Evolutionary conservation across 768 basidiomycete species (phyloP).

Genomic region (Lactarius evosmus): DNA sequence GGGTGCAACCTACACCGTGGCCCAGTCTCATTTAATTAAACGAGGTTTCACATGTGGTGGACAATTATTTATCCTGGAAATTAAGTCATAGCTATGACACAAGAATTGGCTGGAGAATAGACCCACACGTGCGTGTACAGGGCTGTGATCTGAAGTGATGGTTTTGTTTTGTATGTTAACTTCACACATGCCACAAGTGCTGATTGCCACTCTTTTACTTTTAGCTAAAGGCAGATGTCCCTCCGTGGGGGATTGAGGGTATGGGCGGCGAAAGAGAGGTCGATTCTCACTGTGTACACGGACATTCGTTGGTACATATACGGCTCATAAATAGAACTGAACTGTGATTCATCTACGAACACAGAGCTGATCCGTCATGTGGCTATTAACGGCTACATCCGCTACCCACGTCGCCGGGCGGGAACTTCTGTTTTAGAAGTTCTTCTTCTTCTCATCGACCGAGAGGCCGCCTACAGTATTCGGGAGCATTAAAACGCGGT

Average conservation of each 20-base stretch:
- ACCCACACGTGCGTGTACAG: no score
- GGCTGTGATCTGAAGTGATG: neutral
- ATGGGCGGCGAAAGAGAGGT: conserved; percentile 2
- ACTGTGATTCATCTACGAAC: conserved; percentile 11
- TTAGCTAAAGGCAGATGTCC: neutral
- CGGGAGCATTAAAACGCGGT: conserved; percentile 15
- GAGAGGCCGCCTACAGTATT: conserved; percentile 73
- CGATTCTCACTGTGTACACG: conserved; percentile 6
- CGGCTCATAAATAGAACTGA: conserved; percentile 15
- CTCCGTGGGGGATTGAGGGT: neutral
- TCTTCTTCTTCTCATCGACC: conserved; percentile 99
- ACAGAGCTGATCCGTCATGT: conserved; percentile 10
- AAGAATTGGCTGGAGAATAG: no score
- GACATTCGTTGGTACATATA: conserved; percentile 18
- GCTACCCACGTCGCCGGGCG: neutral
- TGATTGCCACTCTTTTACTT: neutral
- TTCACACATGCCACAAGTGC: neutral
- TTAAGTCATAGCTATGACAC: no score
- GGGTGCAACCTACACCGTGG: neutral
- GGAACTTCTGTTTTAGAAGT: conserved; percentile 45
- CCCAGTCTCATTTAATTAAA: neutral
- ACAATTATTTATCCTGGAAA: no score
- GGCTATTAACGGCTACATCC: neutral
- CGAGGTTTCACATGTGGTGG: neutral
- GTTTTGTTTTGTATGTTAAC: neutral